Conservation (phyloP, 805 yeast genomes). For the Cyberlindnera bimundalis region DNA sequence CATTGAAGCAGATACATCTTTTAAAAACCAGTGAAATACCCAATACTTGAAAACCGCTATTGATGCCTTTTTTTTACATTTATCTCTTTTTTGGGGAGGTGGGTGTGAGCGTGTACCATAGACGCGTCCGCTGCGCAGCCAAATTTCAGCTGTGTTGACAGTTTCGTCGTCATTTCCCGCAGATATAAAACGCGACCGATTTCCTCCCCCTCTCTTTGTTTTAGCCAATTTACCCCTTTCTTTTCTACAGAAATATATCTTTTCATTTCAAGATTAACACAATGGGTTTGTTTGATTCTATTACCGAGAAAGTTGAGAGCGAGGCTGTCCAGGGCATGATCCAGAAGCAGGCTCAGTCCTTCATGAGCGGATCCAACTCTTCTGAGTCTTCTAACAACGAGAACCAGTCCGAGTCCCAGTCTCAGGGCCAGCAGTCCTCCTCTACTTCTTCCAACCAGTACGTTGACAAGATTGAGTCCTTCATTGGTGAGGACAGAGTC, state of each 20-base stretch:
- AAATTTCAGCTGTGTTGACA: slow-evolving; percentile 8
- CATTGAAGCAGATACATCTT: too few relatives aligned
- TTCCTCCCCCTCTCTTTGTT: background rate
- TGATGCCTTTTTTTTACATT: too few relatives aligned
- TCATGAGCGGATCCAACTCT: slow-evolving; percentile 7
- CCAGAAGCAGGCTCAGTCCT: slow-evolving; percentile 14
- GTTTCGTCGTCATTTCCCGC: background rate
- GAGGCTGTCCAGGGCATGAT: slow-evolving; percentile 16
- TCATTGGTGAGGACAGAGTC: slow-evolving; percentile 31
- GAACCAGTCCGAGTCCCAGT: background rate
- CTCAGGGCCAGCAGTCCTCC: too few relatives aligned
- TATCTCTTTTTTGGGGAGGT: too few relatives aligned
- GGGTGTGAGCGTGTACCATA: too few relatives aligned
- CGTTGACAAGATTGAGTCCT: slow-evolving; percentile 29
- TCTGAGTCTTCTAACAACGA: slow-evolving; percentile 3
- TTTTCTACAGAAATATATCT: too few relatives aligned
- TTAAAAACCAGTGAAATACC: too few relatives aligned
- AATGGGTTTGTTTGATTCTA: slow-evolving; percentile 25
- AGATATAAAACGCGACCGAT: slow-evolving; percentile 5
- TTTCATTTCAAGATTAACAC: too few relatives aligned
- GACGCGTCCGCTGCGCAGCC: background rate
- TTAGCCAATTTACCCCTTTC: too few relatives aligned
- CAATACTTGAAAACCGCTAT: too few relatives aligned
- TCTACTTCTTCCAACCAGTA: slow-evolving; percentile 17
- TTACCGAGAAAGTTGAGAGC: slow-evolving; percentile 19